Evolutionary conservation across 2,329 filamentous ascomycete genomes (phyloP), one percentile per base, ranked within the genome.

Genomic region (Lecanicillium sp.): DNA sequence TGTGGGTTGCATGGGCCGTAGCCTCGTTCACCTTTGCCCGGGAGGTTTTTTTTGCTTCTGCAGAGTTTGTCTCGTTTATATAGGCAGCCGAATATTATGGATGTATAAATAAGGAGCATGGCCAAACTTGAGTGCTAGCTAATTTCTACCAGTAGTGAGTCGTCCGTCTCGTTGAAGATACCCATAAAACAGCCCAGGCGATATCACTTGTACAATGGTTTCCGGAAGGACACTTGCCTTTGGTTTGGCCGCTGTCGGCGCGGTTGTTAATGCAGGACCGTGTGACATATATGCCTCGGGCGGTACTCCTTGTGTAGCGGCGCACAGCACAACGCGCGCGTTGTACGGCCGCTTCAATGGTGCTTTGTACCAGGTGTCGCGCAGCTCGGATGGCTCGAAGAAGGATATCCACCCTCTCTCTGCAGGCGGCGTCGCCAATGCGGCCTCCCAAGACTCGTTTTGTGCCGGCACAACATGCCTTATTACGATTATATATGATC

Each of bases 401-500:
- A 64, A 57, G 3, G 58, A 65, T 41, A 72, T 79, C 43, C 41
- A 57, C 12, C 72, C 78, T 0, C 51, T 73, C 0, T 66, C 73
- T 0, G 69, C 75, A 1, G 79, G 79, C 2, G 77, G 77, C 30
- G 72, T 81, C 9, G 79, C 79, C 40, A 71, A 83, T 49, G 72
- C 77, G 4, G 69, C 66, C 0, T 53, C 69, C 8, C 79, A 84
- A 50, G 77, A 82, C 56, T 47, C 59, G 1, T 83, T 83, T 57
- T 83, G 79, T 48, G 55, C 64, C 9, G 55, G 61, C 35, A 81
- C 77, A 0, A 81, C 75, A 11, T 83, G 79, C 49, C 59, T 79
- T 17, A 81, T 83, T 51, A 70, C 69, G 1, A 66, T 74, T 48
- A 79, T 81, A 38, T 82, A 82, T 51, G 79, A 83, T 53, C 79